Base-by-base conservation (phyloP, 1,284 basidiomycete species). In the Sanguinoderma infundibulare region DNA sequence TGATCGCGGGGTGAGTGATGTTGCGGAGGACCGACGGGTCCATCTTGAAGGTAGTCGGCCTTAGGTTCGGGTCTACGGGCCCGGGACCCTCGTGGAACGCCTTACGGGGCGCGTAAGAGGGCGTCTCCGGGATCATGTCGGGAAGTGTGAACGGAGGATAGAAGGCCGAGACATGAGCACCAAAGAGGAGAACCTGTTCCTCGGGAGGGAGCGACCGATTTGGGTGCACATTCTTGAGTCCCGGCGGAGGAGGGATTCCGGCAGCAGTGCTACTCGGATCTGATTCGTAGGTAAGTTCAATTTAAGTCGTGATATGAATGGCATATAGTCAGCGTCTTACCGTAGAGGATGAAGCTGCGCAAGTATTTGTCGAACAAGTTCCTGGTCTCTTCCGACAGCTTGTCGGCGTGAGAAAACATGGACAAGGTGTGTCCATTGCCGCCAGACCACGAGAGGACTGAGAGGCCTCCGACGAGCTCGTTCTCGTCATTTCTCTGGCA, bases 401-500 rank as follows among this genome's bases (percentile, higher is more conserved):
- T 55, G 28, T 67, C 66, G 15, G 66, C 65, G 55, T 68, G 62
- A n/a, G 73, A 70, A 26, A 75, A 60, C 42, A 73, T 53, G 35
- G 57, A 66, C 57, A 66, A 54, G 15, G 57, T 59, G 2, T 51
- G 67, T 30, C 40, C 57, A 56, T 62, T 72, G 34, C 61, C 68
- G 55, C 62, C 66, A 34, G 74, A 75, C 72, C 73, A 74, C 1
- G 64, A 67, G 1, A 74, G 53, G 10, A 75, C 39, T 15, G 67
- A 67, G n/a, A 75, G 58, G 0, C 73, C 74, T 14, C 72, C 74
- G 6, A 59, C 44, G n/a, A 49, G 57, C 12, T 55, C 57, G 5
- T 34, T 32, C 9, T 51, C 28, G 20, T 10, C 32, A 35, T 20
- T 9, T 50, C 54, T 42, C 38, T 55, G 44, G 17, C 46, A 26